Conservation (phyloP, 2,329 filamentous ascomycete species). For the Botrytis pseudocinerea region DNA sequence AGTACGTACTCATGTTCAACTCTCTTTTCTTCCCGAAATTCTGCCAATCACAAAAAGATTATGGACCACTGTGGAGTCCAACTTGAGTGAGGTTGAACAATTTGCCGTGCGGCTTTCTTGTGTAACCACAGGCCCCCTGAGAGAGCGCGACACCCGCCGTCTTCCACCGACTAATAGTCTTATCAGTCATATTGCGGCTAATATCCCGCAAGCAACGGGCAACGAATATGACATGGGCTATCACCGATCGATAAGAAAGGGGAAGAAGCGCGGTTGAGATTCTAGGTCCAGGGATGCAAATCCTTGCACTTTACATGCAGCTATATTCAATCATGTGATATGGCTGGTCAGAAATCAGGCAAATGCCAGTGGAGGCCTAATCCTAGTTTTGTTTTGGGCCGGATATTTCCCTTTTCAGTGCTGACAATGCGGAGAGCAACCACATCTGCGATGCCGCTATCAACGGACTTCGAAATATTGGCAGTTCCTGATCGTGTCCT, state of each 20-base stretch:
- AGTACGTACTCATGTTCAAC: neutral
- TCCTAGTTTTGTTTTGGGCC: conserved; percentile 1
- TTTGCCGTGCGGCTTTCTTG: conserved; percentile 19
- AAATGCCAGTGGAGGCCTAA: neutral
- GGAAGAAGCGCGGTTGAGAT: conserved; percentile 14
- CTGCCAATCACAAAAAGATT: neutral
- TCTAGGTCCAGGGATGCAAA: conserved; percentile 19
- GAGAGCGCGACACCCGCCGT: conserved; percentile 17
- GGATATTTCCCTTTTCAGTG: neutral
- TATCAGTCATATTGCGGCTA: conserved; percentile 18
- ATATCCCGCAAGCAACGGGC: conserved; percentile 10
- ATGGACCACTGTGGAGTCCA: neutral
- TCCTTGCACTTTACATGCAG: conserved; percentile 28
- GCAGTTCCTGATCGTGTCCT: neutral
- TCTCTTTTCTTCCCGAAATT: neutral
- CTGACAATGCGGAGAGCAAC: conserved; percentile 2
- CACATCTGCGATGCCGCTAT: neutral
- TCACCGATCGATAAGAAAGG: conserved; percentile 1
- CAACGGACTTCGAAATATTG: neutral
- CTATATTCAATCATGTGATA: conserved; percentile 27
- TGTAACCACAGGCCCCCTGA: conserved; percentile 16
- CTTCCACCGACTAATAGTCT: neutral
- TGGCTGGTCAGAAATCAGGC: conserved; percentile 14
- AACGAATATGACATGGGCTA: neutral
- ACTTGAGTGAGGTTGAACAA: conserved; percentile 17